Evolutionary conservation across 306 rosid species (phyloP), one percentile per base, ranked within the genome.

Genomic region (Lablab purpureus): DNA sequence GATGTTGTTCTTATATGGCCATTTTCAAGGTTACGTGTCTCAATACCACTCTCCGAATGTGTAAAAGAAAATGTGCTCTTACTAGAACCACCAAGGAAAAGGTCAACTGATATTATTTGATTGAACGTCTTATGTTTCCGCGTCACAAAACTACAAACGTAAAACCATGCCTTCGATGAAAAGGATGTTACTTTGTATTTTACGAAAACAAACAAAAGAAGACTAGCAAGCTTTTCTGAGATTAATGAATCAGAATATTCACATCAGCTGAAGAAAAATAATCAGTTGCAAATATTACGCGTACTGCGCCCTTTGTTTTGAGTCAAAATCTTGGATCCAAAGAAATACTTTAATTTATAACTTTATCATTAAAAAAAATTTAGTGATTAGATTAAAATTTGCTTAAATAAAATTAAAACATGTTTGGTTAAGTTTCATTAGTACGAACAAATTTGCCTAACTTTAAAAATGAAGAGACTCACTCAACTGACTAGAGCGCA

Each of bases 81-180:
- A 1, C 21, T 55, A 77, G 28, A 43, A 19, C 58, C 27, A 7
- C 69, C 23, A 43, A 17, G 17, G 81, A 73, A 79, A 27, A 19
- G 74, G 83, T 83, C 87, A 79, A 73, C 49, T 25, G 10, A 30
- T 49, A 50, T 17, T 70, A 14, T 15, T 47, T 18, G 47, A 17
- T 45, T 19, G 10, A 43, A 49, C 15, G 68, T 2, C 37, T 34
- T 15, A 22, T 63, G 4, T 73, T 64, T 77, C 55, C 56, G 30
- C 28, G 10, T 3, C 62, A 22, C 30, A 68, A 15, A n/a, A 46
- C 15, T 12, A 1, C 41, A 14, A 25, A 27, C 69, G 15, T 8
- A 17, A 58, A 52, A 63, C 82, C 25, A 9, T 22, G 56, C 3
- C n/a, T 43, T 22, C 49, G n/a, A 51, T 23, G 67, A 40, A 36